Evolutionary conservation across 2,329 filamentous ascomycete genomes (phyloP), one percentile per base, ranked within the genome.

Genomic region (Pestalotiopsis sp.): DNA sequence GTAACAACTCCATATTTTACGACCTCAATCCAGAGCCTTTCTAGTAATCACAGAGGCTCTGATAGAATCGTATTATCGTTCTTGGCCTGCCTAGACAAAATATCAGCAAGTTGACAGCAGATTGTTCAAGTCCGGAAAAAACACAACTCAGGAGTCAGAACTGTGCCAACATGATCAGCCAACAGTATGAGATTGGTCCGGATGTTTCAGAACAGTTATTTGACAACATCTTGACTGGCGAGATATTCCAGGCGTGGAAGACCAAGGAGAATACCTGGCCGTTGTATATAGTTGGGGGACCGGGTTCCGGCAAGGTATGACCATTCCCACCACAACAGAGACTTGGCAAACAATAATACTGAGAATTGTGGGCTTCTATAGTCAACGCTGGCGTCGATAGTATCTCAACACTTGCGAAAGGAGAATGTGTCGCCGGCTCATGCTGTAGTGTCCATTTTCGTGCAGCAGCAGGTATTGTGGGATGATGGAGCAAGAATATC

Each of bases 281-380:
- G 14, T 40, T 62, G 22, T 22, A 35, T 5, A 40, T 62, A n/a
- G 26, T 62, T 13, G 59, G 59, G 38, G 59, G 59, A 6, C 59
- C 59, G n/a, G 59, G 30, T 62, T 62, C 59, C 30, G 59, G 59
- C 30, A 62, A 62, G 59, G 59, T 62, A 14, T 14, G 59, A 38
- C 20, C 38, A 40, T 62, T 40, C 30, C 38, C 44, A 3, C 4
- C n/a, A 14, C 17, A 9, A 35, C 30, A 35, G 7, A 40, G 17
- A 22, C 20, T 39, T 40, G n/a, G 17, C 17, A 40, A 4, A 39
- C 11, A 17, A 62, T 14, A 13, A 22, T 30, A 13, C 30, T 40
- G 30, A 62, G 6, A 30, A 17, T n/a, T 40, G 22, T 5, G 17
- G 7, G 13, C 11, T 39, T 0, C 3, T 4, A 38, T 2, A 62